Percentiles rank a stretch among this genome's conserved stretches.
These are phyloP conservation scores for Acanthamoeba lenticulata DNA, from an alignment of 208 protist genomes.

Conservation along the genomic window DNA sequence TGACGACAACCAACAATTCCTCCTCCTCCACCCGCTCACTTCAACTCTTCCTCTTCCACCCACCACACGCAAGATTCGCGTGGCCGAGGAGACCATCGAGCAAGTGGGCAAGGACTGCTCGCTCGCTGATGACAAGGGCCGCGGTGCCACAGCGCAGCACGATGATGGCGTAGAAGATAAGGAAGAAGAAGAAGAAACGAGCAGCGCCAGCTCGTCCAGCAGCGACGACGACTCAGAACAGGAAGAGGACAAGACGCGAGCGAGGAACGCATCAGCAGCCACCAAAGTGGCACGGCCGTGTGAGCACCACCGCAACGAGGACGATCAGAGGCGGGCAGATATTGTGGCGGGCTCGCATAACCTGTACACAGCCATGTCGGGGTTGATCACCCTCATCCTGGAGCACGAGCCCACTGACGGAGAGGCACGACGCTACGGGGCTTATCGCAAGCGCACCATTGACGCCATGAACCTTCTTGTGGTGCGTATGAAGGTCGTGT, in stretches of 20 bases:
- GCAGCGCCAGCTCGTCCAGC: background rate
- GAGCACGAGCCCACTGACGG: background rate
- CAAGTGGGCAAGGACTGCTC: background rate
- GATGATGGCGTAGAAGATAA: background rate
- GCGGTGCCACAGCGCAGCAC: too few relatives aligned
- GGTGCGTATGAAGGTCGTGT: background rate
- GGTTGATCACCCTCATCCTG: background rate
- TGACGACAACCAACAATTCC: too few relatives aligned
- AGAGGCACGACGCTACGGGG: background rate
- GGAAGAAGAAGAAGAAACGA: background rate
- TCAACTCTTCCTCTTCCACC: background rate
- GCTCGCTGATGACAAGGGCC: background rate
- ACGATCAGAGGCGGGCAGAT: background rate
- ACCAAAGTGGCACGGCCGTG: background rate
- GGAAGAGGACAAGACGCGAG: background rate
- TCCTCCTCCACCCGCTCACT: too few relatives aligned
- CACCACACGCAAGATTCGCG: background rate
- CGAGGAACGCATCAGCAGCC: too few relatives aligned
- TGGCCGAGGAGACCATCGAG: slow-evolving; percentile 36
- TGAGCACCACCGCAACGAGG: background rate
- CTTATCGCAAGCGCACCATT: background rate
- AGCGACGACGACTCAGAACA: background rate
- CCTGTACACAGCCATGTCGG: background rate
- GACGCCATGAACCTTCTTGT: background rate
- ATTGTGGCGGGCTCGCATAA: background rate